These are phyloP conservation scores for Metschnikowia similis DNA, from an alignment of 805 yeast genomes.

Conservation along the genomic window DNA sequence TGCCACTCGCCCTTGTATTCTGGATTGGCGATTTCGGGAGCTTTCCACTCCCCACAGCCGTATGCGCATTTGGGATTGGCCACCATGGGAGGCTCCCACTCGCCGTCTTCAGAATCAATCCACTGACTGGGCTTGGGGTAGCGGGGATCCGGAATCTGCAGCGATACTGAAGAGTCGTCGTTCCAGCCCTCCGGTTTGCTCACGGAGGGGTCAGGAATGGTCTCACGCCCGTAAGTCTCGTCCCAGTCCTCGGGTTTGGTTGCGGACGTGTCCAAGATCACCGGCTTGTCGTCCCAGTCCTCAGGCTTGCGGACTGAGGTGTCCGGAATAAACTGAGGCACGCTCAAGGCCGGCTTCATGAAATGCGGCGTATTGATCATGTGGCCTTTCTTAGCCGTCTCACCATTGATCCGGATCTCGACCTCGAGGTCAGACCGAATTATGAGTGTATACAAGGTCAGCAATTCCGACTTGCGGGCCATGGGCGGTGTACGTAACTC, in stretches of 20 bases:
- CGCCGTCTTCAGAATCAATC: slow-evolving; percentile 90
- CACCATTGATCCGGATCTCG: slow-evolving; percentile 82
- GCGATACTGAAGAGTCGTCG: slow-evolving; percentile 47
- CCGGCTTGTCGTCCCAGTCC: slow-evolving; percentile 73
- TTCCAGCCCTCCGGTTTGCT: slow-evolving; percentile 77
- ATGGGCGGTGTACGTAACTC: slow-evolving; percentile 65
- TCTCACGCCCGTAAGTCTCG: slow-evolving; percentile 53
- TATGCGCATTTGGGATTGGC: slow-evolving; percentile 68
- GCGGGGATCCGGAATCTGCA: slow-evolving; percentile 61
- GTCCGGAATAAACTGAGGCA: slow-evolving; percentile 55
- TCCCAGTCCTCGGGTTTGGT: slow-evolving; percentile 85
- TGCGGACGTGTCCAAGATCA: slow-evolving; percentile 58
- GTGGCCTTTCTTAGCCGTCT: slow-evolving; percentile 65
- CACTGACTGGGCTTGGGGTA: slow-evolving; percentile 70
- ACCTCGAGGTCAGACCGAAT: slow-evolving; percentile 61
- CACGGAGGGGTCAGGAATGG: slow-evolving; percentile 64
- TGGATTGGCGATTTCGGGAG: slow-evolving; percentile 65
- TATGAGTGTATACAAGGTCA: slow-evolving; percentile 74
- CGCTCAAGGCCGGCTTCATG: slow-evolving; percentile 63
- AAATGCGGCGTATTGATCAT: slow-evolving; percentile 46
- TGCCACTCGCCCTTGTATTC: slow-evolving; percentile 75
- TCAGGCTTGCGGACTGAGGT: slow-evolving; percentile 66
- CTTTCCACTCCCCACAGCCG: slow-evolving; percentile 82
- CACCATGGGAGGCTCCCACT: slow-evolving; percentile 69
- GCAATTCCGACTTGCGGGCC: slow-evolving; percentile 51